Conservation (phyloP, 495 filamentous ascomycete genomes). For the Penicillium cataractarum region DNA sequence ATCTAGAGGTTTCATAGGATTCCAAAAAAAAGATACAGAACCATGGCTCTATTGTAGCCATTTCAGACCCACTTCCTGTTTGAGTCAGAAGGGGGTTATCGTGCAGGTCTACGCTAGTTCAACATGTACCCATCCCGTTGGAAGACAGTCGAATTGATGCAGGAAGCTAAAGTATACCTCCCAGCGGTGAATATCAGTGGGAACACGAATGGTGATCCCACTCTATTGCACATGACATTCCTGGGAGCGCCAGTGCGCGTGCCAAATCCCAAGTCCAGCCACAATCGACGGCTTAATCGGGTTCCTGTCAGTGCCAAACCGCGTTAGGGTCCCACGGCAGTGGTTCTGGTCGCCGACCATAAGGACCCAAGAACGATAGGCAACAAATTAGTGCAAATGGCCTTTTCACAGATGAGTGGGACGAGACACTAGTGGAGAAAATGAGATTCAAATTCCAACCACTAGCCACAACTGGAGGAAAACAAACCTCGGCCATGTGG, state of each 20-base stretch:
- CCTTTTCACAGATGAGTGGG: not conserved
- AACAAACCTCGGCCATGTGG: conserved; percentile 18
- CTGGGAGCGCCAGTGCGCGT: not conserved
- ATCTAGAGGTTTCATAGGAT: not conserved
- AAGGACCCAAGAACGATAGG: not conserved
- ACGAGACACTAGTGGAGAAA: not conserved
- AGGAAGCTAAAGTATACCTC: not conserved
- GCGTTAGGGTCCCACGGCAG: not conserved
- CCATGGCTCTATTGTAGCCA: conserved; percentile 5
- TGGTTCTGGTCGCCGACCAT: conserved; percentile 9
- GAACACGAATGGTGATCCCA: not conserved
- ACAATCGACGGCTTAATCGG: conserved; percentile 7
- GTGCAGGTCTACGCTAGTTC: not conserved
- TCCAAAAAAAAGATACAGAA: not conserved
- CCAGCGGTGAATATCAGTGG: conserved; percentile 11
- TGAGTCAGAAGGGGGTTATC: not conserved
- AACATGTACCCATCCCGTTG: not conserved
- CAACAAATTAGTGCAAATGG: not conserved
- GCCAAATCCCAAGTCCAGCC: conserved; percentile 1
- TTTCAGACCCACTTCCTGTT: not conserved
- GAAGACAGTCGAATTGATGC: not conserved
- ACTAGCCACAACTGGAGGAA: not conserved
- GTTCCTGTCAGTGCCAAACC: not conserved
- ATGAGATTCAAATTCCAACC: not conserved
- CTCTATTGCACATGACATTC: not conserved